Percentiles rank a stretch among this genome's conserved stretches.
phyloP scores from a whole-genome alignment of 805 yeast species.

The Komagataella phaffii region DNA sequence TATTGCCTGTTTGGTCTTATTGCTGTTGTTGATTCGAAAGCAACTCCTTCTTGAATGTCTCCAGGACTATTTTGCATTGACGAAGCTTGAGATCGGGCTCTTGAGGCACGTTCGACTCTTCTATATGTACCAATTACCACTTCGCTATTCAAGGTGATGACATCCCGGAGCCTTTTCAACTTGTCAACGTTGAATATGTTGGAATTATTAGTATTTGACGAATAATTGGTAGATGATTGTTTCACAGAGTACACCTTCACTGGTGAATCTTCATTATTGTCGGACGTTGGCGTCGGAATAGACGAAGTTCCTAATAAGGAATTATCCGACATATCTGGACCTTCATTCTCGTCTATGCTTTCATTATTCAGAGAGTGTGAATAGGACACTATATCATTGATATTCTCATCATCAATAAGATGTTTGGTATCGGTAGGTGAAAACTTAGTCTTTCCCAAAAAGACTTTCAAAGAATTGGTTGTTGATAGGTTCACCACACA shows the following conservation, averaged over 20 bases:
- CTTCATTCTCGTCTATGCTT: neutral
- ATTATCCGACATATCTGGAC: neutral
- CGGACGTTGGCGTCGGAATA: neutral
- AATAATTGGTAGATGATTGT: conserved; percentile 2
- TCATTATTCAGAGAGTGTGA: neutral
- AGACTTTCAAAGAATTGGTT: conserved; percentile 12
- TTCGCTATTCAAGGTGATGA: conserved; percentile 70
- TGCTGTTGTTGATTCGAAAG: conserved; percentile 6
- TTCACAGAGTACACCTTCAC: neutral
- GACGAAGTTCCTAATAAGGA: neutral
- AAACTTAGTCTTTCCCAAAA: neutral
- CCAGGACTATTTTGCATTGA: neutral
- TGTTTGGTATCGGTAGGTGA: neutral
- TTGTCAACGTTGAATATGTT: conserved; percentile 67
- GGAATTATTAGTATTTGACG: conserved; percentile 1
- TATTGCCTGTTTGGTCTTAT: conserved; percentile 2
- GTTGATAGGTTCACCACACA: conserved; percentile 72
- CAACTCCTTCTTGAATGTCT: conserved; percentile 5
- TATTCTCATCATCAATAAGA: conserved; percentile 3
- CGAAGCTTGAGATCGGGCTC: conserved; percentile 4
- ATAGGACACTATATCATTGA: conserved; percentile 1
- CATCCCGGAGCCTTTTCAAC: conserved; percentile 62
- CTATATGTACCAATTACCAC: conserved; percentile 72
- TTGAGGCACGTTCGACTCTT: conserved; percentile 17
- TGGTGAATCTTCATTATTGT: neutral